Evolutionary conservation across 1,284 basidiomycete genomes (phyloP).

Genomic region (Pyrrhoderma lamaoense): DNA sequence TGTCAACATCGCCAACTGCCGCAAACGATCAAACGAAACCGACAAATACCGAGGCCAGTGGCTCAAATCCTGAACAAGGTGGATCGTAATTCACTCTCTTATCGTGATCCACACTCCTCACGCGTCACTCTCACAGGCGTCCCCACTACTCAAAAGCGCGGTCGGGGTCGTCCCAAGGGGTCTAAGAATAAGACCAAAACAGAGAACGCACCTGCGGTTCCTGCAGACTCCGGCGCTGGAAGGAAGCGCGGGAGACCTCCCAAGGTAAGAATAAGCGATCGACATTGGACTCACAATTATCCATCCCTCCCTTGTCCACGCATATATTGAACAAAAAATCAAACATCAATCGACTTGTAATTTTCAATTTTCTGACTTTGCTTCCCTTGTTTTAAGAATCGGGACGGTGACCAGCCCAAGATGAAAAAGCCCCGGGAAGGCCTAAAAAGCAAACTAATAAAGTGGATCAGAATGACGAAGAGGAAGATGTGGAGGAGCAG

Average conservation of each 20-base stretch:
- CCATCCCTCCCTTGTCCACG: neutral
- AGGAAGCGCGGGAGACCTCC: slow-evolving; percentile 61
- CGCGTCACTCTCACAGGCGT: slow-evolving; percentile 23
- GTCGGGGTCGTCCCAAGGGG: slow-evolving; percentile 72
- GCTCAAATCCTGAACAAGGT: too few species aligned
- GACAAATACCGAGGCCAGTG: slow-evolving; percentile 30
- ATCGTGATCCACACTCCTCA: slow-evolving; percentile 23
- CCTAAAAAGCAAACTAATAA: slow-evolving; percentile 31
- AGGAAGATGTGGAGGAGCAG: slow-evolving; percentile 63
- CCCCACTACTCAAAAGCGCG: slow-evolving; percentile 45
- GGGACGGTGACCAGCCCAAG: slow-evolving; percentile 32
- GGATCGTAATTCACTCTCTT: slow-evolving; percentile 1
- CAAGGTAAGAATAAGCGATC: slow-evolving; percentile 41
- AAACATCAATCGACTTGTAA: neutral
- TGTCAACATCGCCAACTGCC: too few species aligned
- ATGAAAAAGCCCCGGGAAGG: slow-evolving; percentile 26
- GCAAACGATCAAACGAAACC: slow-evolving; percentile 36
- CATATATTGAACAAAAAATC: neutral
- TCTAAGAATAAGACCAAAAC: slow-evolving; percentile 68
- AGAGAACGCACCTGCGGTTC: slow-evolving; percentile 32
- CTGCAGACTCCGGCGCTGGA: slow-evolving; percentile 39
- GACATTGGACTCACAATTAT: neutral
- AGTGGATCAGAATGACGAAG: slow-evolving; percentile 40
- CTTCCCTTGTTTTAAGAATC: slow-evolving; percentile 24
- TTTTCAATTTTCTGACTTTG: neutral